Percentiles rank a stretch among this genome's conserved stretches.
These are phyloP conservation scores for Marchantia polymorpha DNA, from an alignment of 225 moss, liverwort and hornwort species.

Conservation along the genomic window DNA sequence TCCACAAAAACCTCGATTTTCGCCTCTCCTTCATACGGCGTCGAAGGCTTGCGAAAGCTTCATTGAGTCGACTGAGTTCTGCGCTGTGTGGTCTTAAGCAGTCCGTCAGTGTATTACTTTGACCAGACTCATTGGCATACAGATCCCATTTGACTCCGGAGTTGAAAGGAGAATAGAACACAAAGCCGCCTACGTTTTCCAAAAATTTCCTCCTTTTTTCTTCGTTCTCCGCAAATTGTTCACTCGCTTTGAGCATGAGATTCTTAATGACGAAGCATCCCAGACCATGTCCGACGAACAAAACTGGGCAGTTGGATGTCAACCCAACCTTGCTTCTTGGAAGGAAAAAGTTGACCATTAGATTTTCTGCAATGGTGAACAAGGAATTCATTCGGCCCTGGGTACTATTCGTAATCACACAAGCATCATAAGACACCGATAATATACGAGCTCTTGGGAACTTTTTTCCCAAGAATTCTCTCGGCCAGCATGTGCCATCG, in stretches of 20 bases:
- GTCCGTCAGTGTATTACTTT: background rate
- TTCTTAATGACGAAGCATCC: background rate
- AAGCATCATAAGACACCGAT: no score
- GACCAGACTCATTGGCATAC: background rate
- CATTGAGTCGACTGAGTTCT: background rate
- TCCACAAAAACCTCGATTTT: background rate
- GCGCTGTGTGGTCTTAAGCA: background rate
- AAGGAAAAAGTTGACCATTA: background rate
- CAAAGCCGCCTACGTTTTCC: background rate
- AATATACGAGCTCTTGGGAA: no score
- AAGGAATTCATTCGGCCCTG: background rate
- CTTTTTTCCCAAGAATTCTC: no score
- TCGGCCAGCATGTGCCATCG: no score
- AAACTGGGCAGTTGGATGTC: background rate
- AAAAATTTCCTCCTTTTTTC: background rate
- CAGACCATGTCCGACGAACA: background rate
- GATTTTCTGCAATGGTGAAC: background rate
- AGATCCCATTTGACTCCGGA: background rate
- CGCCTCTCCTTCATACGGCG: background rate
- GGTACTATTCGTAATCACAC: no score
- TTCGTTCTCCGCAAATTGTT: background rate
- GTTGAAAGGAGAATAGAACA: background rate
- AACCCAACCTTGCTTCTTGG: background rate
- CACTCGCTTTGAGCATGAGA: background rate
- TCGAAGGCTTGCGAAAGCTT: background rate